Percentiles rank a stretch among this genome's conserved stretches.
These are phyloP conservation scores for Lyophyllum shimeji DNA, from an alignment of 768 basidiomycete species.

Conservation along the genomic window DNA sequence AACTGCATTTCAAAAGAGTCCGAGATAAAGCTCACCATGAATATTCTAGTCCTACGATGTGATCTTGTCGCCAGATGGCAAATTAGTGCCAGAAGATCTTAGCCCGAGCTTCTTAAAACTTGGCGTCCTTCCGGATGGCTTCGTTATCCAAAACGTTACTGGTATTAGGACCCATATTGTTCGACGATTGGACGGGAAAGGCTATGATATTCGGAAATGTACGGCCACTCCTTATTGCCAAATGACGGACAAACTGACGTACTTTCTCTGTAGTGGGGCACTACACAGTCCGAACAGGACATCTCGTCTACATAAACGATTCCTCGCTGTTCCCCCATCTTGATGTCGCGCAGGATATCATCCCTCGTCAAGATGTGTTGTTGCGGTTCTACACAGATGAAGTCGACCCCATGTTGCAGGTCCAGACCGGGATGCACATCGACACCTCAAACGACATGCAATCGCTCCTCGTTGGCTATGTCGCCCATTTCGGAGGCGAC, in stretches of 20 bases:
- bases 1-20: too few species aligned
- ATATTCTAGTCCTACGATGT: conserved; percentile 74
- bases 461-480: conserved; percentile 54
- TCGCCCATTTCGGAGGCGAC: conserved; percentile 73
- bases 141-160: conserved; percentile 71
- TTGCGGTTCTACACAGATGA: conserved; percentile 59
- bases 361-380: conserved; percentile 44
- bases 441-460: conserved; percentile 35
- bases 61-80: conserved; percentile 64
- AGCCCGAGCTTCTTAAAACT: conserved; percentile 71
- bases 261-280: conserved; percentile 62
- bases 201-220: conserved; percentile 87
- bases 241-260: conserved; percentile 6
- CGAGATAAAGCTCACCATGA: neutral
- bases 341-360: conserved; percentile 23
- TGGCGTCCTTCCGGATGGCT: conserved; percentile 61
- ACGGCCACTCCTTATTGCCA: conserved; percentile 26
- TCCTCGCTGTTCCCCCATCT: conserved; percentile 38
- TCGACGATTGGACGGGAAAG: conserved; percentile 76
- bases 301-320: conserved; percentile 82
- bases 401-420: conserved; percentile 45
- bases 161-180: conserved; percentile 80
- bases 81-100: conserved; percentile 59
- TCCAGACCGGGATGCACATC: conserved; percentile 37
- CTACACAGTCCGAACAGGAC: conserved; percentile 75